Evolutionary conservation across 768 basidiomycete species (phyloP), one percentile per base, ranked within the genome.

Genomic region (Coprinopsis strossmayeri): DNA sequence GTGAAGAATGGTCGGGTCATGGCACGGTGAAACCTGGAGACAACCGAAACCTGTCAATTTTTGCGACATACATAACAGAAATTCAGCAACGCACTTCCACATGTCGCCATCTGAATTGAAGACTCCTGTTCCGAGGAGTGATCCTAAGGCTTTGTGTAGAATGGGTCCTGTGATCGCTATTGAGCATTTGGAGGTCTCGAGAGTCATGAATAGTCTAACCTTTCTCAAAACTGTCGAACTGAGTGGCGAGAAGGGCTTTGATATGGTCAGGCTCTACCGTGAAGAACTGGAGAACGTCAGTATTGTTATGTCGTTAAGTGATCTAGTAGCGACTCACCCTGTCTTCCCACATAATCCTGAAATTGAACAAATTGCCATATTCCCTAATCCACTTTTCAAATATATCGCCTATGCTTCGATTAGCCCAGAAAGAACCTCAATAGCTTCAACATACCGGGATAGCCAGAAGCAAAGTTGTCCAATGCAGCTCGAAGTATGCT

Each of bases 1-100:
- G 50, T 69, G 63, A 84, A 82, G 67, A 81, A 83, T 0, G 82
- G 82, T 1, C 82, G 72, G 0, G 78, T 76, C 66, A 82, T 78
- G 25, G n/a, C 28, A 9, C 43, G 43, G 27, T 45, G 43, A 27
- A 48, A 75, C 72, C 70, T 72, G 41, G 3, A 45, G 13, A 25
- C 18, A 13, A 27, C n/a, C 15, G 15, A 24, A n/a, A 30, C 28
- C 3, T n/a, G n/a, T n/a, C n/a, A n/a, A n/a, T n/a, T n/a, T n/a
- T 5, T 49, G 11, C n/a, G 9, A 28, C 12, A 7, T 32, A 9
- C 41, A 23, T 7, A 7, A 7, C 15, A 10, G 35, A 38, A 30
- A 7, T 17, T 32, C 21, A 24, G 30, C 1, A 26, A 59, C 72
- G 52, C 50, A 82, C 79, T 81, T 84, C 84, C 84, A 85, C 63